Evolutionary conservation across 202 grass and related monocot genomes (phyloP).

Genomic region (Panicum hallii): DNA sequence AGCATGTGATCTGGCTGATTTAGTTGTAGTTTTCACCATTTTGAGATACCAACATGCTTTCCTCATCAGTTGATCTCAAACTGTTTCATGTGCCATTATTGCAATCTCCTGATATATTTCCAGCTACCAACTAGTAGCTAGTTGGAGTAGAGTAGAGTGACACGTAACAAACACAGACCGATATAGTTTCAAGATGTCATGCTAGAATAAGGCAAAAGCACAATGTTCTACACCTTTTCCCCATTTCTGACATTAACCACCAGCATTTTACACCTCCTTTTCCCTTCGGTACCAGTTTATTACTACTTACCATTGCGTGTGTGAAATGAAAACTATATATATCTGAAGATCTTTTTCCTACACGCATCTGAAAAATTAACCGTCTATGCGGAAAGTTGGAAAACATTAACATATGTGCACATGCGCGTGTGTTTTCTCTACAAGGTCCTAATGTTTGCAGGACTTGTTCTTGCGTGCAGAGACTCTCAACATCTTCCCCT

Average conservation of each 20-base stretch:
- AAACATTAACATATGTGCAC: constrained; percentile 2
- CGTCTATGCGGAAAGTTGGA: neutral
- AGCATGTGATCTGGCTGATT: neutral
- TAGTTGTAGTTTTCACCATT: neutral
- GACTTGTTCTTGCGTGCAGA: constrained; percentile 66
- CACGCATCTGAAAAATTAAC: constrained; percentile 24
- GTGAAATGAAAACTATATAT: constrained; percentile 5
- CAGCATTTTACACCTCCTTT: neutral
- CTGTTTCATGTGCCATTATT: neutral
- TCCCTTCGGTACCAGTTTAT: neutral
- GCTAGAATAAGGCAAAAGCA: constrained; percentile 21
- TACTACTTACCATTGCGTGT: constrained; percentile 11
- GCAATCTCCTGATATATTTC: neutral
- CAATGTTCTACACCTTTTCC: neutral
- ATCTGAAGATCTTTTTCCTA: neutral
- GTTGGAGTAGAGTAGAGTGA: constrained; percentile 17
- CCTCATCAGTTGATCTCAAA: neutral
- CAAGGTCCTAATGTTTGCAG: constrained; percentile 49
- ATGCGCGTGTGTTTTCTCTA: neutral
- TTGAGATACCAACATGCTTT: neutral
- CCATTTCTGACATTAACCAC: constrained; percentile 1
- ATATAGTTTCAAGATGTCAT: constrained; percentile 20
- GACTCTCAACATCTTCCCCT: constrained; percentile 84
- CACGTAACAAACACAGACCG: constrained; percentile 5
- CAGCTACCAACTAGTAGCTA: neutral